Conservation (phyloP, 768 basidiomycete species). For the Leucocoprinus birnbaumii region DNA sequence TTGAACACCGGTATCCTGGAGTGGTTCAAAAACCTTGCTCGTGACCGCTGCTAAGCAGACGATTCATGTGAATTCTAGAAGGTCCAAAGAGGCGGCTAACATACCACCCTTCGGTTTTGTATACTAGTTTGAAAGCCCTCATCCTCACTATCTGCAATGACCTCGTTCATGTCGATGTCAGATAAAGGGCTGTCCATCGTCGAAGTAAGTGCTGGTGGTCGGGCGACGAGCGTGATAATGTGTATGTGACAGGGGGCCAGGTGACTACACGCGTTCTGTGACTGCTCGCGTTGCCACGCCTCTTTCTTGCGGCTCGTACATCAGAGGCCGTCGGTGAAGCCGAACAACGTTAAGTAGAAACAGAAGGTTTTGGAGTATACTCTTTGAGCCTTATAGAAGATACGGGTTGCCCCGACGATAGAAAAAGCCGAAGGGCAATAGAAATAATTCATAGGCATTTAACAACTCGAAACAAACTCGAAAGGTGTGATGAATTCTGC, state of each 20-base stretch:
- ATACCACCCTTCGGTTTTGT: conserved; percentile 3
- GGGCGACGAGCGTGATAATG: not conserved
- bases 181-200: conserved; percentile 10
- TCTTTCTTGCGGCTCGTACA: too few relatives aligned
- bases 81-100: not conserved
- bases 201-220: not conserved
- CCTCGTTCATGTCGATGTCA: conserved; percentile 32
- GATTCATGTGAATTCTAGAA: conserved; percentile 1
- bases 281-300: not conserved
- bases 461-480: too few relatives aligned
- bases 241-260: not conserved
- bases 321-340: too few relatives aligned
- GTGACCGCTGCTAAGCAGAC: not conserved
- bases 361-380: too few relatives aligned
- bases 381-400: too few relatives aligned
- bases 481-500: too few relatives aligned
- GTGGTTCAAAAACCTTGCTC: not conserved
- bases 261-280: not conserved
- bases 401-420: too few relatives aligned
- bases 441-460: too few relatives aligned
- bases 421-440: too few relatives aligned
- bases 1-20: not conserved
- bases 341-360: too few relatives aligned
- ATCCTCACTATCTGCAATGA: conserved; percentile 46
- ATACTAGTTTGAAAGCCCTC: conserved; percentile 12